Conservation (phyloP, 2,329 filamentous ascomycete genomes). For the Aspergillaceae sp. region DNA sequence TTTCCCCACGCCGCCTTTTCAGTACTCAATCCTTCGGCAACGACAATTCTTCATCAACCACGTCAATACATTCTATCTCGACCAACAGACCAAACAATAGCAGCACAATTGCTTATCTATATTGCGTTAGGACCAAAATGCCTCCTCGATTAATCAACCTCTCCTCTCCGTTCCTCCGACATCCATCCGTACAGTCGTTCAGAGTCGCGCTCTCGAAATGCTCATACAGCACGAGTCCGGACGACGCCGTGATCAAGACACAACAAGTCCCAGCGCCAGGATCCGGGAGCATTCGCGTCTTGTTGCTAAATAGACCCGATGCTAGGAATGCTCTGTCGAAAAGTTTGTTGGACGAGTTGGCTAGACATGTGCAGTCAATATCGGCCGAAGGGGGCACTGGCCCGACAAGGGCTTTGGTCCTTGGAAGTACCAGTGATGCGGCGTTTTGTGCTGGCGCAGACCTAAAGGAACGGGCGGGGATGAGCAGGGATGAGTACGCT, state of each 20-base stretch:
- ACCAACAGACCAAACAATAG: background rate
- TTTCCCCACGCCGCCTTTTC: slow-evolving; percentile 17
- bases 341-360: slow-evolving; percentile 63
- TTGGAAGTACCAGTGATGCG: slow-evolving; percentile 76
- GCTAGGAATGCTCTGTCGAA: slow-evolving; percentile 87
- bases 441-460: slow-evolving; percentile 94
- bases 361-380: slow-evolving; percentile 63
- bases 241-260: slow-evolving; percentile 50
- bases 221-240: slow-evolving; percentile 23
- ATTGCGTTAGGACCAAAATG: slow-evolving; percentile 11
- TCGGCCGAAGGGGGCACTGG: slow-evolving; percentile 50
- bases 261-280: slow-evolving; percentile 68
- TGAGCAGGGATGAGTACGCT: slow-evolving; percentile 67
- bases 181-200: slow-evolving; percentile 12
- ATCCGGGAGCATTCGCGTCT: slow-evolving; percentile 74
- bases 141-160: slow-evolving; percentile 24
- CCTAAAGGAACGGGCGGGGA: slow-evolving; percentile 73
- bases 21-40: slow-evolving; percentile 1
- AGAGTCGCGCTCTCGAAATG: slow-evolving; percentile 23
- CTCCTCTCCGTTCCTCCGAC: slow-evolving; percentile 11
- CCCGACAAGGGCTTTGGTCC: slow-evolving; percentile 67
- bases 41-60: background rate
- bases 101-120: slow-evolving; percentile 5
- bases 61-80: slow-evolving; percentile 4
- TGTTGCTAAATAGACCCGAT: slow-evolving; percentile 75